Evolutionary conservation across 2,329 filamentous ascomycete genomes (phyloP).

Genomic region (Tetracladium maxilliforme): DNA sequence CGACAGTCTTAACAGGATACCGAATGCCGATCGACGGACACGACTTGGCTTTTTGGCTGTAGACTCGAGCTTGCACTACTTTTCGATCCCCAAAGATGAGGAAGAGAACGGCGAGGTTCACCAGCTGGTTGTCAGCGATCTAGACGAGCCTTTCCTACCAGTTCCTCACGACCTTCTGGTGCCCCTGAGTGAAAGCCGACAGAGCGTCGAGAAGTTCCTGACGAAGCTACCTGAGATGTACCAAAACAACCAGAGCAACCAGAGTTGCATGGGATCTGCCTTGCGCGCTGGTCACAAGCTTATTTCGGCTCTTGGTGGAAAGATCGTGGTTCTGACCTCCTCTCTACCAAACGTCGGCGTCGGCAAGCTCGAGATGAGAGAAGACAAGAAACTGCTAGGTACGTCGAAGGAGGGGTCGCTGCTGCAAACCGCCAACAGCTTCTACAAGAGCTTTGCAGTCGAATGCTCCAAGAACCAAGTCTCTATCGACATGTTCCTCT

Average conservation of each 20-base stretch:
- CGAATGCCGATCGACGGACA: constrained; percentile 90
- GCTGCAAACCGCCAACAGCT: constrained; percentile 84
- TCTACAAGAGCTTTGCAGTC: constrained; percentile 98
- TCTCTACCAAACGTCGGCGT: constrained; percentile 81
- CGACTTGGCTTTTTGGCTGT: constrained; percentile 90
- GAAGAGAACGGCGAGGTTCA: constrained; percentile 73
- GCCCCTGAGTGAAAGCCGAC: constrained; percentile 73
- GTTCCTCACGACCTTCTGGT: constrained; percentile 87
- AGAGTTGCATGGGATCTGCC: constrained; percentile 90
- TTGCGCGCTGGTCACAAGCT: constrained; percentile 89
- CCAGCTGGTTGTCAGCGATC: constrained; percentile 88
- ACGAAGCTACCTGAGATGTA: constrained; percentile 92
- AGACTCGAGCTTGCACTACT: constrained; percentile 90
- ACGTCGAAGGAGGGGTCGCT: constrained; percentile 83
- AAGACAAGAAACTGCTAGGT: constrained; percentile 90
- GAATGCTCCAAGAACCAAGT: constrained; percentile 99
- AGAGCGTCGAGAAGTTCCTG: constrained; percentile 84
- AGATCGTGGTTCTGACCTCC: constrained; percentile 82
- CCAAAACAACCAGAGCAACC: constrained; percentile 77
- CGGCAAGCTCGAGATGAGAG: constrained; percentile 82
- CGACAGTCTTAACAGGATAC: constrained; percentile 90
- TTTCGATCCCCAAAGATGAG: constrained; percentile 79
- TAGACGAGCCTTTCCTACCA: constrained; percentile 92
- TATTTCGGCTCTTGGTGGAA: constrained; percentile 85
- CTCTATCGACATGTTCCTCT: constrained; percentile 96